phyloP scores from a whole-genome alignment of 768 basidiomycete genomes.

The Phallus indusiatus region DNA sequence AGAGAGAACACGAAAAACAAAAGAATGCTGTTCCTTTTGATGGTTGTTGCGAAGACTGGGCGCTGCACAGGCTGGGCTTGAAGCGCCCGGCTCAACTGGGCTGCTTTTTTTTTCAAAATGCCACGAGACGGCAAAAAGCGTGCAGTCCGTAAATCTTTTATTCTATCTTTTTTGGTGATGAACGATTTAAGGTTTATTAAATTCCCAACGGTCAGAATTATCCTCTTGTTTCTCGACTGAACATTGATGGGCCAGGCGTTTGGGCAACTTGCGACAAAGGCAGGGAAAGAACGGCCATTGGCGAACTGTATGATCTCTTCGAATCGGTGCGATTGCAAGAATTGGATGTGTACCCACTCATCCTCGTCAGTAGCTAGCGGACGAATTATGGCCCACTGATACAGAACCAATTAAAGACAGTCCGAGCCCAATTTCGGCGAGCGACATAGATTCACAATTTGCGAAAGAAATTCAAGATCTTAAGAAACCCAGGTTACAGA shows the following conservation, averaged over 20 bases:
- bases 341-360: conserved; percentile 2
- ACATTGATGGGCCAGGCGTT: conserved; percentile 70
- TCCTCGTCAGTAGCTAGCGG: conserved; percentile 43
- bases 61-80: background rate
- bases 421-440: conserved; percentile 21
- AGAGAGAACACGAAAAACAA: background rate
- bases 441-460: conserved; percentile 59
- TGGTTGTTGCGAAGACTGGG: background rate
- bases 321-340: conserved; percentile 45
- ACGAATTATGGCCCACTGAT: conserved; percentile 58
- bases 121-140: conserved; percentile 1
- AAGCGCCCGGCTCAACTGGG: background rate
- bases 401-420: conserved; percentile 14
- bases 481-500: conserved; percentile 53
- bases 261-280: conserved; percentile 84
- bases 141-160: background rate
- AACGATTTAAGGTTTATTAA: background rate
- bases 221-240: background rate
- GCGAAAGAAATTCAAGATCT: conserved; percentile 62
- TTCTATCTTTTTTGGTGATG: background rate
- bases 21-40: background rate
- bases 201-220: background rate
- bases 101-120: background rate
- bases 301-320: conserved; percentile 72
- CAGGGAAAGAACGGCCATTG: conserved; percentile 68